Evolutionary conservation across 257 asterid genomes (phyloP), one percentile per base, ranked within the genome.

Genomic region (Nicotiana benthamiana): DNA sequence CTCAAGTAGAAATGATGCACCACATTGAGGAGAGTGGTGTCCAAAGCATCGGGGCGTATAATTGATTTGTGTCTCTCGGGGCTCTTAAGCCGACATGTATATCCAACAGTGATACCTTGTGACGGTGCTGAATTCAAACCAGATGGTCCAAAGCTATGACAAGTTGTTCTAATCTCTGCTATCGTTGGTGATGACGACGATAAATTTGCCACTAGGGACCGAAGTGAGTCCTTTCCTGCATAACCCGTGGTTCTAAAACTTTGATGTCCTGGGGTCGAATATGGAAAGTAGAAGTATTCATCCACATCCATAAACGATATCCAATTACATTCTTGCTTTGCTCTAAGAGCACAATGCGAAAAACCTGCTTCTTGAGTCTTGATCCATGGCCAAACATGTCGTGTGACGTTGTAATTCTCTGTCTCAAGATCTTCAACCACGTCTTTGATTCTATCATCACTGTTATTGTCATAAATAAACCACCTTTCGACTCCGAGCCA

Each of bases 31-130:
- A 94, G 93, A 66, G 94, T 90, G 0, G 84, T 17, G 81, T 93
- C 94, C 10, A 94, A 88, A 4, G 98, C 96, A 77, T 89, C 93
- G 0, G 93, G 91, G 57, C 97, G 92, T 7, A 96, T 76, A 15
- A 96, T 94, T 5, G 99, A 94, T 77, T 96, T 96, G 82, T 96
- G 99, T 87, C 99, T 86, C 94, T 96, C 99, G 0, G 99, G 99
- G 43, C 94, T 91, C 83, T 89, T 94, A 17, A 96, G 90, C 22
- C 99, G 90, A 77, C 99, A 96, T 2, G 98, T 96, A 79, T 96
- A 96, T 2, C 99, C 99, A 11, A 88, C 95, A 0, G 92, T 93
- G 59, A 94, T 95, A 8, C 99, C 99, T 78, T 79, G 90, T 1
- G 87, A 2, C 15, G 99, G 99, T 1, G 85, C 86, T 11, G 94